Evolutionary conservation across 2,329 filamentous ascomycete genomes (phyloP), one percentile per base, ranked within the genome.

Genomic region (Cladosporium sp.): DNA sequence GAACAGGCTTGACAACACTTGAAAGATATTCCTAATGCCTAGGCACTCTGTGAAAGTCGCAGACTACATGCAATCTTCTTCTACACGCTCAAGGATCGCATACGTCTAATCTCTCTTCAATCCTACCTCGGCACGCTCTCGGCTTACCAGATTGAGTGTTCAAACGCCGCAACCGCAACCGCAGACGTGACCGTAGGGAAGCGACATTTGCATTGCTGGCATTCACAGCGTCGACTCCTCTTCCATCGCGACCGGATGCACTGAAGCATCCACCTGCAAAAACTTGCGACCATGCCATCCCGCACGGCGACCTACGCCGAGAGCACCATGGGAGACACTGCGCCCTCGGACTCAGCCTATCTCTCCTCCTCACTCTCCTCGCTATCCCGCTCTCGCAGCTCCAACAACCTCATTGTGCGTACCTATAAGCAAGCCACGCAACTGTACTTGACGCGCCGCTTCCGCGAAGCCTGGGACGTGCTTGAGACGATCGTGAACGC

Each of bases 351-450:
- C 42, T 56, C 56, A 12, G 56, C 47, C 56, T 76, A 81, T 61
- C 78, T 86, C 61, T 84, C 87, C 42, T 84, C 84, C 59, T 90
- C 90, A 61, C 84, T 89, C 66, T 85, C 87, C 56, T 89, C 86
- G 59, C 79, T 90, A 51, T 83, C 85, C 28, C 85, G 84, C 52
- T 83, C 87, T 51, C 86, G 87, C 55, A 84, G 86, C 56, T 81
- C 82, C 38, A 81, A 86, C 45, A 87, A 85, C 51, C 85, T 89
- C 69, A 89, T 96, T 69, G 94, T 93, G 66, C 94, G 94, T 75
- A 89, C 89, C 30, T 97, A 97, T 77, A 90, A 93, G 65, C 92
- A 96, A 77, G 90, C 94, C 34, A 95, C 92, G 6, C 92, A 94
- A 64, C 84, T 97, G 22, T 99, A 96, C 76, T 82, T 99, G 61